Base-by-base conservation (phyloP, 1,284 basidiomycete genomes). In the Microstroma glucosiphilum region DNA sequence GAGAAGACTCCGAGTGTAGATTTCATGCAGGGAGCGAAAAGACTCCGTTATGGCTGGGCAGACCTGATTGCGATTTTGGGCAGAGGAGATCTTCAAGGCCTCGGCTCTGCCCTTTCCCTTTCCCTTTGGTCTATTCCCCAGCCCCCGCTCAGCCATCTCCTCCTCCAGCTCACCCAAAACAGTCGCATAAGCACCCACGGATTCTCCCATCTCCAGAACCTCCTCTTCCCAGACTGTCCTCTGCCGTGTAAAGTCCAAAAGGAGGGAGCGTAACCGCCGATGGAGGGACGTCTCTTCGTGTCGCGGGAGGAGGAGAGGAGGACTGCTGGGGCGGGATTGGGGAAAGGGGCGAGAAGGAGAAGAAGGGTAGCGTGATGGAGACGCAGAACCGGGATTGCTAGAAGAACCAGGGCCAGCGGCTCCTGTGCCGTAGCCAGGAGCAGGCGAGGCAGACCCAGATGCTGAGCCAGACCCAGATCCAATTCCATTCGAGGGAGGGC, bases 261-360 rank as follows among this genome's bases (percentile, higher is more conserved):
- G 62, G 15, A 72, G 53, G 4, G 60, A 62, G 0, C 75, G 63
- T 23, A 70, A 61, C 40, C 68, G 66, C 49, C 75, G 67, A 56
- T 77, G 75, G 25, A 70, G 68, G 19, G 73, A 73, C 9, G 64
- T 68, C 51, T 77, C 75, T 23, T 60, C 64, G 12, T 71, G 63
- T 25, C 75, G 63, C 17, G 70, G 69, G 13, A 72, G 56, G 19
- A 68, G 56, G 30, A 37, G 30, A 9, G 30, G 30, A 37, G 30
- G 30, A 9, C 4, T 4, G 30, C 30, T 37, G 9, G 30, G 30
- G 4, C 30, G 30, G 30, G 30, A 3, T 9, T 37, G 30, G 9
- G 30, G 9, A 37, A 9, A 37, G 9, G 30, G 30, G 30, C 30
- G 30, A 4, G 30, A 37, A 9, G 30, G 30, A 37, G 30, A 37